Percentiles rank a stretch among this genome's conserved stretches.
Conservation (phyloP, 129 eudicot species). For the Erigeron canadensis region DNA sequence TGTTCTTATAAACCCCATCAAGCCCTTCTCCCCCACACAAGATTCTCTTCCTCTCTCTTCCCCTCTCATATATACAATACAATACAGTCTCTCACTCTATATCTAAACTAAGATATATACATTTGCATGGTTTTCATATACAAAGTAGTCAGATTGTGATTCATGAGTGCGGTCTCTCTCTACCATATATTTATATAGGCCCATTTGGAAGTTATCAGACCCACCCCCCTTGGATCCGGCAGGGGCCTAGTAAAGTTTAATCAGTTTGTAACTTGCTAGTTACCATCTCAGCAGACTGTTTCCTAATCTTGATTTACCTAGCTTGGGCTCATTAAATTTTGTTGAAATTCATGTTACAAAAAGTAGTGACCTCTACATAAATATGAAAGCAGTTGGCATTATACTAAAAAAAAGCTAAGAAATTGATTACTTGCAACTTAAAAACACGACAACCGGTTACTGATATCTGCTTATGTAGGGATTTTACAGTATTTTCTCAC, state of each 20-base stretch:
- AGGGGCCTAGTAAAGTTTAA: too few relatives aligned
- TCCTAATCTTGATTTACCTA: too few relatives aligned
- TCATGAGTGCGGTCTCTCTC: slow-evolving; percentile 52
- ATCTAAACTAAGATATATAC: slow-evolving; percentile 11
- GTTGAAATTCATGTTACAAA: too few relatives aligned
- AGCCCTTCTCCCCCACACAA: slow-evolving; percentile 35
- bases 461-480: neutral
- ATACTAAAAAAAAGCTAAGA: neutral
- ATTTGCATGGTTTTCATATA: slow-evolving; percentile 35
- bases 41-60: too few relatives aligned
- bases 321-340: too few relatives aligned
- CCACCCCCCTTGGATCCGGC: too few relatives aligned
- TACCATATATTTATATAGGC: slow-evolving; percentile 5
- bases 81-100: slow-evolving; percentile 22
- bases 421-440: neutral
- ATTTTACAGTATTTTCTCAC: neutral
- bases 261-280: too few relatives aligned
- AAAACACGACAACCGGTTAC: neutral
- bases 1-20: slow-evolving; percentile 49
- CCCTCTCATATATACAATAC: neutral
- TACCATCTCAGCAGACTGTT: too few relatives aligned
- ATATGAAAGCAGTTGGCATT: neutral
- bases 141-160: slow-evolving; percentile 39
- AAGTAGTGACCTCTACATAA: too few relatives aligned
- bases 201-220: too few relatives aligned